phyloP scores from a whole-genome alignment of 2,329 filamentous ascomycete genomes.

The Pseudogymnoascus sp. region DNA sequence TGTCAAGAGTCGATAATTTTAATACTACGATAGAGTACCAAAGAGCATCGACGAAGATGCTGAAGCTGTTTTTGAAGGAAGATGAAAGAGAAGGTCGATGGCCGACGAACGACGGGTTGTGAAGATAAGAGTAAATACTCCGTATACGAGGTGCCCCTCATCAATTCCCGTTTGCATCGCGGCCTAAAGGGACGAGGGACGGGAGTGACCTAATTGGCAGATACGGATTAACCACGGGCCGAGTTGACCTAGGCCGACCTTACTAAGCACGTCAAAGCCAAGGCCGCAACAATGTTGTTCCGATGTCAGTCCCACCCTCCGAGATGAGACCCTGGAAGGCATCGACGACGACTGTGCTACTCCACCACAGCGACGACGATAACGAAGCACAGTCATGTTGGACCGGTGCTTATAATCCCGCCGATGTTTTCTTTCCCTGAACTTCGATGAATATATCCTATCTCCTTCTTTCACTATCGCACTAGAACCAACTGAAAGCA shows the following conservation, averaged over 20 bases:
- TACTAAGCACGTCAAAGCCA: background rate
- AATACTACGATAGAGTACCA: background rate
- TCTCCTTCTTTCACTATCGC: background rate
- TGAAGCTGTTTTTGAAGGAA: background rate
- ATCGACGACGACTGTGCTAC: background rate
- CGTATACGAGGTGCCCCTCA: background rate
- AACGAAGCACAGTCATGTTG: background rate
- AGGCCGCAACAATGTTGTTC: background rate
- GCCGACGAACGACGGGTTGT: background rate
- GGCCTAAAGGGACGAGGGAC: background rate
- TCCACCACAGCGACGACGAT: background rate
- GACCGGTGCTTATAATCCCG: background rate
- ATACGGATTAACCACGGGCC: background rate
- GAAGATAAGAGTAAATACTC: conserved; percentile 1
- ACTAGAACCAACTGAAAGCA: background rate
- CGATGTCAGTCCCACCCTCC: background rate
- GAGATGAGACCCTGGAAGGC: conserved; percentile 1
- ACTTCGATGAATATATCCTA: background rate
- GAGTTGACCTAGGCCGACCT: background rate
- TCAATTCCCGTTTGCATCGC: background rate
- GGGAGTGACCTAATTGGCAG: background rate
- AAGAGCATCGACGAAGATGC: background rate
- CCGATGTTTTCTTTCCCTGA: background rate
- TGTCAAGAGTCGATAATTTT: background rate
- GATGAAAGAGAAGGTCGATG: background rate